A percentile compares a stretch with the other conserved stretches of the same genome.
Conservation (phyloP, 208 protist genomes). For the Leishmania arabica region DNA sequence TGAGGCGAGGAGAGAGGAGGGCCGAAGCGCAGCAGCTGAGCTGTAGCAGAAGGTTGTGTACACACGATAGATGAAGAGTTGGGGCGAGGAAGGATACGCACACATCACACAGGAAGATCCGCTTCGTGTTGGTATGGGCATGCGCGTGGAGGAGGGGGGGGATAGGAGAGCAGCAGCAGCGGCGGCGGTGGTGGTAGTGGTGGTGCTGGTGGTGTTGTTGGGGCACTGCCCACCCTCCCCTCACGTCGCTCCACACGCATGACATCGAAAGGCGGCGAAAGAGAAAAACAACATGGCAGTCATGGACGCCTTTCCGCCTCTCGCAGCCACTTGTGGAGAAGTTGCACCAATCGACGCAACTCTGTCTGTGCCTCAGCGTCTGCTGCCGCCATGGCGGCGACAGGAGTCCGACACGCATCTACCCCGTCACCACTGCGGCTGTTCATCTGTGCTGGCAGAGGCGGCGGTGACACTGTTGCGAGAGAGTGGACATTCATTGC, state of each 20-base stretch:
- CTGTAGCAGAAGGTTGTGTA: background rate
- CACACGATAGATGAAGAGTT: background rate
- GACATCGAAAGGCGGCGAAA: background rate
- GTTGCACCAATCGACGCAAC: constrained; percentile 13
- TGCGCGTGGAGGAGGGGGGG: background rate
- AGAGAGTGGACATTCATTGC: constrained; percentile 4
- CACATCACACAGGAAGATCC: background rate
- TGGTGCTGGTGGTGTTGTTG: background rate
- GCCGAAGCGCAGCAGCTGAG: background rate
- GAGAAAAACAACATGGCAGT: background rate
- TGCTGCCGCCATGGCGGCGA: constrained; percentile 1
- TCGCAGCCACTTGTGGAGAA: constrained; percentile 1
- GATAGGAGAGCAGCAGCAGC: background rate
- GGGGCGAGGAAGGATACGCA: background rate
- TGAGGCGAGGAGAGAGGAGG: background rate
- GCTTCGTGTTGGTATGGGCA: background rate
- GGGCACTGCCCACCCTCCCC: background rate
- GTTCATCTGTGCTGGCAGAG: background rate
- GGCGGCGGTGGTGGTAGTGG: background rate
- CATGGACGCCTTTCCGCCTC: constrained; percentile 2
- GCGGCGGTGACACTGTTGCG: background rate
- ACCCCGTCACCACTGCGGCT: background rate
- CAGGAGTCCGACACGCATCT: background rate
- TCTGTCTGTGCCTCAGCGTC: constrained; percentile 8
- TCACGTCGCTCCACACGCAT: background rate